Percentiles rank a stretch among this genome's conserved stretches.
Conservation (phyloP, 2,329 filamentous ascomycete genomes). For the Alternaria sp. region DNA sequence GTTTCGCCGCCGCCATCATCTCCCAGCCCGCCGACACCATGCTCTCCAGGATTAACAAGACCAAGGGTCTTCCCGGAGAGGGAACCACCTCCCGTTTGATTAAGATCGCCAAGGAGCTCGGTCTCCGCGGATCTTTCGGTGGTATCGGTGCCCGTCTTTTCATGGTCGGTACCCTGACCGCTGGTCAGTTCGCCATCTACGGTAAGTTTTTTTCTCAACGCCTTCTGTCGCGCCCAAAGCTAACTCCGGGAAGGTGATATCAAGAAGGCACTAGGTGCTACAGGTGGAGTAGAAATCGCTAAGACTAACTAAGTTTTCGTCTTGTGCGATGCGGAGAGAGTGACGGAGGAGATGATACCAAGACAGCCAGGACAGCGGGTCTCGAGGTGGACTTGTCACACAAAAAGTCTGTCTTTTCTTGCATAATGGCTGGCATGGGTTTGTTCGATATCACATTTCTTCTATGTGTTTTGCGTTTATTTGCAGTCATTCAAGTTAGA, state of each 20-base stretch:
- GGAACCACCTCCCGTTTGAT: slow-evolving; percentile 79
- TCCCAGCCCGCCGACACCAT: slow-evolving; percentile 93
- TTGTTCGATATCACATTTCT: slow-evolving; percentile 20
- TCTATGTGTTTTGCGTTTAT: slow-evolving; percentile 36
- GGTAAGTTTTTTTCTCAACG: slow-evolving; percentile 38
- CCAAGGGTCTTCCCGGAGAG: slow-evolving; percentile 84
- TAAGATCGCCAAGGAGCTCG: slow-evolving; percentile 89
- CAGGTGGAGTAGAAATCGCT: slow-evolving; percentile 61
- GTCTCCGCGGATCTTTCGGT: slow-evolving; percentile 75
- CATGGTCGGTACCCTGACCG: slow-evolving; percentile 68
- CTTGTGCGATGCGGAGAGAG: slow-evolving; percentile 1
- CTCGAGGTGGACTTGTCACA: slow-evolving; percentile 14
- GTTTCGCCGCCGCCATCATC: slow-evolving; percentile 85
- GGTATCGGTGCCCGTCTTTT: slow-evolving; percentile 83
- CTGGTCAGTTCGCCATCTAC: slow-evolving; percentile 83
- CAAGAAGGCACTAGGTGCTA: slow-evolving; percentile 63
- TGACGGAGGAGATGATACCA: slow-evolving; percentile 32
- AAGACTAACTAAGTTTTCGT: slow-evolving; percentile 27
- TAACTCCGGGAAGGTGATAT: slow-evolving; percentile 38
- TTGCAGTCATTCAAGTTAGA: slow-evolving; percentile 30
- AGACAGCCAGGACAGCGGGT: slow-evolving; percentile 31
- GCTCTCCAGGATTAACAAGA: slow-evolving; percentile 97
- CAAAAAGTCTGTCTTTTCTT: slow-evolving; percentile 40
- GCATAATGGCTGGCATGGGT: slow-evolving; percentile 37
- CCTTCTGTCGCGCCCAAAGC: background rate